A percentile compares a stretch with the other conserved stretches of the same genome.
phyloP scores from a whole-genome alignment of 805 yeast species.

The Alloascoidea africana region DNA sequence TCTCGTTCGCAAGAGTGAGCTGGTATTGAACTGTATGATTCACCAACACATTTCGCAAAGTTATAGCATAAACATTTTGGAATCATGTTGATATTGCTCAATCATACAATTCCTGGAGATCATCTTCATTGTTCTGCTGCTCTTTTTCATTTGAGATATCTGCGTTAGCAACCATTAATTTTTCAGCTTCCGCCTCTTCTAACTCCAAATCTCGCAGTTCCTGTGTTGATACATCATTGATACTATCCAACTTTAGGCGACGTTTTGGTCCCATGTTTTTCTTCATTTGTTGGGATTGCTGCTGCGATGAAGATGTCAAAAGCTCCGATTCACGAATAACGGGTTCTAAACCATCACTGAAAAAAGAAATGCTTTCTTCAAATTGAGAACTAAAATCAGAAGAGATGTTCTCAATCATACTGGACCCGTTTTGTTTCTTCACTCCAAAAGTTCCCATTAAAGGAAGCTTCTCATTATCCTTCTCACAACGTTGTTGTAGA shows the following conservation, averaged over 20 bases:
- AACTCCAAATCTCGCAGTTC: background rate
- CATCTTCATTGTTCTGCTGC: too few species aligned
- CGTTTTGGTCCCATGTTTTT: background rate
- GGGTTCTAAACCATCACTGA: background rate
- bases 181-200: background rate
- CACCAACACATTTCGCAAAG: too few species aligned
- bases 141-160: too few species aligned
- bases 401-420: background rate
- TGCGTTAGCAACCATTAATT: too few species aligned
- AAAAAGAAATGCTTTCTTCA: background rate
- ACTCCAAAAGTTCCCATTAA: background rate
- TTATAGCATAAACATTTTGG: too few species aligned
- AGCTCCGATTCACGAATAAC: background rate
- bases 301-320: background rate
- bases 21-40: too few species aligned
- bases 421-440: background rate
- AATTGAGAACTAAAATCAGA: background rate
- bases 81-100: too few species aligned
- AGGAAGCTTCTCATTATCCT: too few species aligned
- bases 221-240: slow-evolving; percentile 1
- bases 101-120: too few species aligned
- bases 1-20: too few species aligned
- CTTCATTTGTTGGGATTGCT: background rate
- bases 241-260: background rate
- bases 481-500: too few species aligned